A percentile compares a stretch with the other conserved stretches of the same genome.
Conservation (phyloP, 2,329 filamentous ascomycete species). For the Fusarium luffae region DNA sequence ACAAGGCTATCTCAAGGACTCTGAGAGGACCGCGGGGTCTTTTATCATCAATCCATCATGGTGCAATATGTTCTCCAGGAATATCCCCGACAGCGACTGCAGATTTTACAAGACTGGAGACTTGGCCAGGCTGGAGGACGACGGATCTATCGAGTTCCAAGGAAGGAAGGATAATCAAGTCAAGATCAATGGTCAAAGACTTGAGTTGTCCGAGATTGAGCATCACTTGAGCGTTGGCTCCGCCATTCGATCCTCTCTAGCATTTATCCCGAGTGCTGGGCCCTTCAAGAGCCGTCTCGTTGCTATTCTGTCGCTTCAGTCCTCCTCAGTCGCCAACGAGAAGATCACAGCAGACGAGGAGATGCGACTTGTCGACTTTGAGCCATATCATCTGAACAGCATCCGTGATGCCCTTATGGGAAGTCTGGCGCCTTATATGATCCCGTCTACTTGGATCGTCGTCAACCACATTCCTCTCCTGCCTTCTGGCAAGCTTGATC, state of each 20-base stretch:
- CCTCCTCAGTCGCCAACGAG: neutral
- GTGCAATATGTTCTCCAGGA: neutral
- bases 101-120: conserved; percentile 42
- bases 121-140: conserved; percentile 34
- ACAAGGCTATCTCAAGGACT: conserved; percentile 60
- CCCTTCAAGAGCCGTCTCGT: conserved; percentile 24
- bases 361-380: conserved; percentile 5
- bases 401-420: conserved; percentile 16
- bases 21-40: conserved; percentile 44
- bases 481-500: conserved; percentile 34
- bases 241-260: conserved; percentile 21
- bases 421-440: conserved; percentile 32
- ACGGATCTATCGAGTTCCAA: conserved; percentile 41
- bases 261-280: conserved; percentile 11
- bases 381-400: neutral
- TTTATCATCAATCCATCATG: conserved; percentile 43
- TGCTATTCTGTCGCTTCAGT: conserved; percentile 12
- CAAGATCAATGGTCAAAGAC: conserved; percentile 49
- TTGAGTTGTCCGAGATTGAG: conserved; percentile 49
- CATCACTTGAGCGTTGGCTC: conserved; percentile 34
- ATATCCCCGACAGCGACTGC: neutral
- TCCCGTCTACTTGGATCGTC: conserved; percentile 32
- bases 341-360: neutral
- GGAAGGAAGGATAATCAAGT: conserved; percentile 50
- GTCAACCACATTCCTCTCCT: conserved; percentile 19